Evolutionary conservation across 2,329 filamentous ascomycete species (phyloP).

Genomic region (Fusarium sp.): DNA sequence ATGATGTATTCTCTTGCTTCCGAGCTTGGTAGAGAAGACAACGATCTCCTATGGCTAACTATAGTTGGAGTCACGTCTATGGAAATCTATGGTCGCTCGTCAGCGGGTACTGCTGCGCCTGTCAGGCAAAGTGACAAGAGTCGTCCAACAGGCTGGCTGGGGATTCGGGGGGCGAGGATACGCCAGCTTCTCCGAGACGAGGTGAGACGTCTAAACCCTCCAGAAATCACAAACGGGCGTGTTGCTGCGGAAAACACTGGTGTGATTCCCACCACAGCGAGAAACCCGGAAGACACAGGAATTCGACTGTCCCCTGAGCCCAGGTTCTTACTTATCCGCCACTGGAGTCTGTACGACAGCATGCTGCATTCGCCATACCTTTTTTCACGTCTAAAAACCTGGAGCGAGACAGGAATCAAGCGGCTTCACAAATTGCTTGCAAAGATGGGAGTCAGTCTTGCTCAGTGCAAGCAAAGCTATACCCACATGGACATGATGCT

Average conservation of each 20-base stretch:
- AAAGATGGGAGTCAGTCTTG: slow-evolving; percentile 96
- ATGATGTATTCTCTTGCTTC: slow-evolving; percentile 95
- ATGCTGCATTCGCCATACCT: slow-evolving; percentile 98
- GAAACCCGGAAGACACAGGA: slow-evolving; percentile 89
- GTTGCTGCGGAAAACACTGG: slow-evolving; percentile 75
- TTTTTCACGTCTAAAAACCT: slow-evolving; percentile 90
- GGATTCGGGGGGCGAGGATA: slow-evolving; percentile 83
- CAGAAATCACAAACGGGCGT: slow-evolving; percentile 71
- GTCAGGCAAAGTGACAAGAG: slow-evolving; percentile 66
- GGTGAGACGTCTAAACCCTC: slow-evolving; percentile 91
- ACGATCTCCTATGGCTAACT: slow-evolving; percentile 92
- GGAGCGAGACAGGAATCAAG: slow-evolving; percentile 90
- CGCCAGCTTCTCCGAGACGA: slow-evolving; percentile 90
- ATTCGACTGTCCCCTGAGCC: slow-evolving; percentile 95
- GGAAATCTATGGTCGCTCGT: slow-evolving; percentile 89
- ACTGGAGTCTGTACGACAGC: slow-evolving; percentile 98
- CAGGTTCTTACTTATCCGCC: slow-evolving; percentile 88
- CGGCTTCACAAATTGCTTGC: slow-evolving; percentile 92
- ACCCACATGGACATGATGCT: slow-evolving; percentile 99
- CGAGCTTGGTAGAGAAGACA: slow-evolving; percentile 95
- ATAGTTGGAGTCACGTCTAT: slow-evolving; percentile 96
- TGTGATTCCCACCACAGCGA: slow-evolving; percentile 89
- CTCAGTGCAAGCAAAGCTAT: slow-evolving; percentile 94
- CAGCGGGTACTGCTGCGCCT: slow-evolving; percentile 77
- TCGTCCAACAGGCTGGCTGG: slow-evolving; percentile 78